Base-by-base conservation (phyloP, 495 filamentous ascomycete species). In the Clavariopsis aquatica region DNA sequence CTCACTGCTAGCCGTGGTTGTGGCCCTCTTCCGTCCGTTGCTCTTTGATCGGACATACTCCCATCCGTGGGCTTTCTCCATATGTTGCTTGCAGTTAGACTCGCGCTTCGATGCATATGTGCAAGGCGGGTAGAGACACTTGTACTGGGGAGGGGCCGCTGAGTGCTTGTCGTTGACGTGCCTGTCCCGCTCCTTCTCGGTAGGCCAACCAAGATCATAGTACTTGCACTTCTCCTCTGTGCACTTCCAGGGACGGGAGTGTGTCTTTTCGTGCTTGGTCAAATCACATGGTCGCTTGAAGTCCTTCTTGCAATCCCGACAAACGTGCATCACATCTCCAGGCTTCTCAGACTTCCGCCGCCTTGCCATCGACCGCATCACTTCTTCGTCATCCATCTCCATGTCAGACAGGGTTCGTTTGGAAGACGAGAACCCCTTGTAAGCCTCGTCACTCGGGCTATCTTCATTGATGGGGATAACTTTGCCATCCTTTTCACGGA, bases 51-150 rank as follows among this genome's bases (percentile, higher is more conserved):
- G 89, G 65, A 90, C 84, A 66, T 98, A 98, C 3, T 81, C 80
- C 87, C 91, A 98, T 46, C 87, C 86, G 71, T 98, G 94, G 0
- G 92, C 87, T 75, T 98, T 98, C 79, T 98, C 94, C 94, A 98
- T 98, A 77, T 98, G 94, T 76, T 98, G 94, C 76, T 98, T 98
- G 84, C 92, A 96, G 77, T 98, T 98, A 75, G 89, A 94, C 78
- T 96, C 89, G 27, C 94, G 88, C 81, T 96, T 97, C 46, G 92
- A 96, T 70, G 90, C 86, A 78, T 98, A 98, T 0, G 89, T 84
- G 82, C 94, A 98, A 20, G 89, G 89, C 64, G 84, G 79, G 76
- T 84, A 97, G n/a, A 83, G 76, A 78, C 94, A 98, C 71, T 87
- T 84, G 75, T 82, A 96, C 78, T 92, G 81, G 15, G 82, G 77